A percentile compares a stretch with the other conserved stretches of the same genome.
Evolutionary conservation across 2,329 filamentous ascomycete genomes (phyloP).

Genomic region (Daldinia sp.): DNA sequence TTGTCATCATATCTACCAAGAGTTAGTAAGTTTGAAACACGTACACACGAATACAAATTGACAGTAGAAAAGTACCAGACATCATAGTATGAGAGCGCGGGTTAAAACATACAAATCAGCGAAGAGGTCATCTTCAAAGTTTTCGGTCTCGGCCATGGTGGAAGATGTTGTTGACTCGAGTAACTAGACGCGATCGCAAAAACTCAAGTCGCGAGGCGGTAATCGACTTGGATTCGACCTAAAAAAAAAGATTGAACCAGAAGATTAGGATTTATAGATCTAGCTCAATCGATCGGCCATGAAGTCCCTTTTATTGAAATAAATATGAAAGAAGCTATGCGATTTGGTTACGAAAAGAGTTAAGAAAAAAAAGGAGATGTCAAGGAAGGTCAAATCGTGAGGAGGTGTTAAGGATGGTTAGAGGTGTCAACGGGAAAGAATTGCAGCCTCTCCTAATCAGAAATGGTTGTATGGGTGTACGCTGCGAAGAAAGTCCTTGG

Average conservation of each 20-base stretch:
- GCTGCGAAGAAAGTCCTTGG: conserved; percentile 22
- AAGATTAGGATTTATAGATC: background rate
- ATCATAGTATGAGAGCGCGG: background rate
- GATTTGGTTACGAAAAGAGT: background rate
- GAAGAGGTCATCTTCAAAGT: conserved; percentile 93
- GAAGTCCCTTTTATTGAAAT: background rate
- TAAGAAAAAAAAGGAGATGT: background rate
- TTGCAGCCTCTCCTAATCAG: conserved; percentile 37
- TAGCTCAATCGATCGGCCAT: conserved; percentile 16
- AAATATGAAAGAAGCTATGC: background rate
- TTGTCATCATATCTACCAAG: conserved; percentile 71
- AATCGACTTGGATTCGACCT: conserved; percentile 27
- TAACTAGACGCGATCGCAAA: conserved; percentile 9
- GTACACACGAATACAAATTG: background rate
- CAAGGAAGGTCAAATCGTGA: background rate
- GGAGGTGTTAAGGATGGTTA: too few relatives aligned
- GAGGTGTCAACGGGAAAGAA: conserved; percentile 35
- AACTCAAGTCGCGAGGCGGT: conserved; percentile 15
- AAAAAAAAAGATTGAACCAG: background rate
- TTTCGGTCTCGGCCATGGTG: conserved; percentile 80
- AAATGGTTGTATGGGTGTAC: background rate
- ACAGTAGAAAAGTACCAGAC: background rate
- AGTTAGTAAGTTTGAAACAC: conserved; percentile 14
- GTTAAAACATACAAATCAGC: conserved; percentile 82
- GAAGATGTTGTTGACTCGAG: conserved; percentile 11